A percentile compares a stretch with the other conserved stretches of the same genome.
These are phyloP conservation scores for Penicillium sp. DNA, from an alignment of 2,329 filamentous ascomycete species.

Conservation along the genomic window DNA sequence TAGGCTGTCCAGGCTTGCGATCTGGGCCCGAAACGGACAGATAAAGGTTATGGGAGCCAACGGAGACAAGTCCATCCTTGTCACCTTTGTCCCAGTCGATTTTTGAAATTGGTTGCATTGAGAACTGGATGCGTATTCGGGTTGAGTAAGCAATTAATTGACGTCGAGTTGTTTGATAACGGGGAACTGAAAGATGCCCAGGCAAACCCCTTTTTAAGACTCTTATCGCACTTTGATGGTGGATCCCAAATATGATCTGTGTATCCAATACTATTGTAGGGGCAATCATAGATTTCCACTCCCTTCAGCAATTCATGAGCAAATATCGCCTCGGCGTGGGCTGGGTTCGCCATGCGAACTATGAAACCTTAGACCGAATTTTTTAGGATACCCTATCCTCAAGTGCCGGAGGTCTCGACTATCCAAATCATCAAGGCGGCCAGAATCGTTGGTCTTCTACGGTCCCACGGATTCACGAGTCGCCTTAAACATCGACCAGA, in stretches of 20 bases:
- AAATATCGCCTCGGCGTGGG: constrained; percentile 36
- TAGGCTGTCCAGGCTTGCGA: constrained; percentile 16
- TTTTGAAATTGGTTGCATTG: constrained; percentile 9
- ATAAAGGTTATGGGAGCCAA: constrained; percentile 19
- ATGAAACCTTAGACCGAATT: constrained; percentile 21
- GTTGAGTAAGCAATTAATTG: not conserved
- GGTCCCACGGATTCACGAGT: constrained; percentile 37
- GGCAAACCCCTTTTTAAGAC: too few species aligned
- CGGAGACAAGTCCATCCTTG: constrained; percentile 16
- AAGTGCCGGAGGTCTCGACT: constrained; percentile 28
- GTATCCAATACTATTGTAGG: too few species aligned
- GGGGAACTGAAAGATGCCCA: constrained; percentile 2
- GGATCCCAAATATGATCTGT: too few species aligned
- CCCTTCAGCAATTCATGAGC: constrained; percentile 31
- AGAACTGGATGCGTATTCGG: constrained; percentile 2
- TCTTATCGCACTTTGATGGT: too few species aligned
- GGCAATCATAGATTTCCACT: too few species aligned
- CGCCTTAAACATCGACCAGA: constrained; percentile 35
- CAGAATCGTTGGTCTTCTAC: constrained; percentile 33
- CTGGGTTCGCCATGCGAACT: constrained; percentile 33
- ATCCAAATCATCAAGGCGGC: constrained; percentile 29
- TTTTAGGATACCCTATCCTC: constrained; percentile 34
- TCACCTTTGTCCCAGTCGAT: constrained; percentile 13
- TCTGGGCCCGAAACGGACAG: constrained; percentile 19
- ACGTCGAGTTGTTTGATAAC: constrained; percentile 5